phyloP scores from a whole-genome alignment of 2,329 filamentous ascomycete species.

The Alternaria consortialis region DNA sequence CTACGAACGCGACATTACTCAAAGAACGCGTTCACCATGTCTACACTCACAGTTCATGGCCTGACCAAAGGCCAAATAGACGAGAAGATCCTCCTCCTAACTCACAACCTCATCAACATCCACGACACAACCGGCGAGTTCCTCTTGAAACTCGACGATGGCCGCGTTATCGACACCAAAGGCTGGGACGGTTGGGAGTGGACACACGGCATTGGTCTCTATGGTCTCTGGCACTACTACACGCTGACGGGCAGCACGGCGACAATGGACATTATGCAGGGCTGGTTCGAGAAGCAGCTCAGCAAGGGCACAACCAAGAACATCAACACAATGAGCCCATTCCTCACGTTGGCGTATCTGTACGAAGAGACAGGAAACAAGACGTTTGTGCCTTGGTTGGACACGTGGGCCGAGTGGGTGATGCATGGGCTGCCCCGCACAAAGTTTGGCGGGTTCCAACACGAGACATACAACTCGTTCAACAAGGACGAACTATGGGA shows the following conservation, averaged over 20 bases:
- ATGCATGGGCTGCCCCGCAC: slow-evolving; percentile 79
- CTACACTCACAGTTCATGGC: slow-evolving; percentile 54
- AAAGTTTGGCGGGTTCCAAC: slow-evolving; percentile 76
- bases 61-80: slow-evolving; percentile 58
- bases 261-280: slow-evolving; percentile 72
- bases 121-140: slow-evolving; percentile 78
- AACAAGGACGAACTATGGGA: slow-evolving; percentile 84
- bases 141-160: slow-evolving; percentile 74
- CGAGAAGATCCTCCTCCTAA: slow-evolving; percentile 70
- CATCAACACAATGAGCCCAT: slow-evolving; percentile 84
- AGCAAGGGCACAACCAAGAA: slow-evolving; percentile 80
- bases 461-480: slow-evolving; percentile 74
- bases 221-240: slow-evolving; percentile 85
- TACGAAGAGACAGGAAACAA: slow-evolving; percentile 77
- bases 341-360: slow-evolving; percentile 78
- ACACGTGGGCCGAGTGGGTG: slow-evolving; percentile 84
- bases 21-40: slow-evolving; percentile 35
- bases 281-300: slow-evolving; percentile 77
- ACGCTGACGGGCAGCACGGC: slow-evolving; percentile 70
- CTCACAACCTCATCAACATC: slow-evolving; percentile 79
- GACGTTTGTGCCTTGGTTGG: slow-evolving; percentile 78
- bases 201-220: slow-evolving; percentile 82
- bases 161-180: slow-evolving; percentile 82
- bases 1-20: not conserved
- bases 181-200: slow-evolving; percentile 86